Percentiles rank a stretch among this genome's conserved stretches.
Conservation (phyloP, 768 basidiomycete genomes). For the Psilocybe cyanescens region DNA sequence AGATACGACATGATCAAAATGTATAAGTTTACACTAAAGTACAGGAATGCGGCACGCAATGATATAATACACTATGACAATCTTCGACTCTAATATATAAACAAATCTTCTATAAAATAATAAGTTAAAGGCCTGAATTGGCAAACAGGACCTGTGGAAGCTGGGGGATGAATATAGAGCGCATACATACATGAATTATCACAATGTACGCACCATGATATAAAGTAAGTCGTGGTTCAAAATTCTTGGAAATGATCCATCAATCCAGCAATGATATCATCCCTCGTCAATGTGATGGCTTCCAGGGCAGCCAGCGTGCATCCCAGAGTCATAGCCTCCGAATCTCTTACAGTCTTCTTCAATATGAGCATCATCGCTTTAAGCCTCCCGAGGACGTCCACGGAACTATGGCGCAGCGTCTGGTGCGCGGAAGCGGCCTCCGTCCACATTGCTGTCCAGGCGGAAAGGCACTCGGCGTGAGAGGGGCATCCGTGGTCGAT, state of each 20-base stretch:
- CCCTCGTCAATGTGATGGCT: slow-evolving; percentile 39
- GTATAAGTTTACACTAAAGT: background rate
- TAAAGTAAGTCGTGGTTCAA: background rate
- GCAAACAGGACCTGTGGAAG: no score
- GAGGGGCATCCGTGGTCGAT: slow-evolving; percentile 42
- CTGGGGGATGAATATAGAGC: no score
- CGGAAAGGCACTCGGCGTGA: slow-evolving; percentile 52
- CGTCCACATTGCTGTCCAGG: slow-evolving; percentile 57
- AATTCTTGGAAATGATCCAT: slow-evolving; percentile 38
- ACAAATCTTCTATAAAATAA: no score
- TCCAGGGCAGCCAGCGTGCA: slow-evolving; percentile 52
- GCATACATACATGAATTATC: background rate
- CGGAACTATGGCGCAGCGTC: slow-evolving; percentile 42
- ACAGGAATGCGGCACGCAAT: background rate
- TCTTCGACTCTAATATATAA: no score
- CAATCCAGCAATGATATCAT: slow-evolving; percentile 43
- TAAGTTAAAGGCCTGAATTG: no score
- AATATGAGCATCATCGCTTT: slow-evolving; percentile 44
- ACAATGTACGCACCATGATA: background rate
- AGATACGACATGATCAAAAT: no score
- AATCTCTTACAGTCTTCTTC: slow-evolving; percentile 37
- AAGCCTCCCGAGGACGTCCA: slow-evolving; percentile 66
- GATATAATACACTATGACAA: no score
- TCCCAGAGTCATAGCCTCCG: slow-evolving; percentile 38
- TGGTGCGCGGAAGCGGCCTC: slow-evolving; percentile 51